Percentiles rank a stretch among this genome's conserved stretches.
These are phyloP conservation scores for Lenzites betulinus DNA, from an alignment of 768 basidiomycete species.

Conservation along the genomic window DNA sequence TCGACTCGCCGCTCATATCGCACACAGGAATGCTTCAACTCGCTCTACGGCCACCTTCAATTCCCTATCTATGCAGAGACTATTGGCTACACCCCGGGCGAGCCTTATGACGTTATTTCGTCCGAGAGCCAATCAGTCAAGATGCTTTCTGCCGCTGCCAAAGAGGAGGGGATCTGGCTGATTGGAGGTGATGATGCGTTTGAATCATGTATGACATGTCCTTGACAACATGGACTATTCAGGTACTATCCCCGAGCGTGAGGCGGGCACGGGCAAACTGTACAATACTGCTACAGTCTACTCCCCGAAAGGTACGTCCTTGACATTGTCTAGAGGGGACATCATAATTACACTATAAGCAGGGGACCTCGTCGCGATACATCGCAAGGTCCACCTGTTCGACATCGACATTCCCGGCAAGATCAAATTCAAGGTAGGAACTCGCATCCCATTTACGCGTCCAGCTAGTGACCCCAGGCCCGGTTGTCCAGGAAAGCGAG, in stretches of 20 bases:
- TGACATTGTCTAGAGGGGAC: constrained; percentile 2
- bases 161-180: constrained; percentile 80
- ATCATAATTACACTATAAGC: constrained; percentile 9
- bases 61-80: constrained; percentile 86
- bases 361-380: constrained; percentile 85
- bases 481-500: constrained; percentile 72
- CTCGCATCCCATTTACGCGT: too few species aligned
- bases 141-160: constrained; percentile 81
- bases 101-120: constrained; percentile 55
- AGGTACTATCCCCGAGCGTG: constrained; percentile 95
- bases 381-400: constrained; percentile 96
- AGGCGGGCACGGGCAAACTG: constrained; percentile 58
- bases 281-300: constrained; percentile 96
- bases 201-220: background rate
- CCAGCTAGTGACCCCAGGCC: constrained; percentile 4
- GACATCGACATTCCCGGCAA: constrained; percentile 96
- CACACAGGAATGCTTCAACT: constrained; percentile 83
- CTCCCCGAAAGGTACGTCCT: constrained; percentile 63
- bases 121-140: constrained; percentile 75
- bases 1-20: background rate
- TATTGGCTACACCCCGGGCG: constrained; percentile 62
- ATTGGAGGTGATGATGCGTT: constrained; percentile 68
- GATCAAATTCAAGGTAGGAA: constrained; percentile 78
- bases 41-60: constrained; percentile 76
- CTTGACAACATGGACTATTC: background rate